Evolutionary conservation across 2,329 filamentous ascomycete species (phyloP), one percentile per base, ranked within the genome.

Genomic region (Penicillium nordicum): DNA sequence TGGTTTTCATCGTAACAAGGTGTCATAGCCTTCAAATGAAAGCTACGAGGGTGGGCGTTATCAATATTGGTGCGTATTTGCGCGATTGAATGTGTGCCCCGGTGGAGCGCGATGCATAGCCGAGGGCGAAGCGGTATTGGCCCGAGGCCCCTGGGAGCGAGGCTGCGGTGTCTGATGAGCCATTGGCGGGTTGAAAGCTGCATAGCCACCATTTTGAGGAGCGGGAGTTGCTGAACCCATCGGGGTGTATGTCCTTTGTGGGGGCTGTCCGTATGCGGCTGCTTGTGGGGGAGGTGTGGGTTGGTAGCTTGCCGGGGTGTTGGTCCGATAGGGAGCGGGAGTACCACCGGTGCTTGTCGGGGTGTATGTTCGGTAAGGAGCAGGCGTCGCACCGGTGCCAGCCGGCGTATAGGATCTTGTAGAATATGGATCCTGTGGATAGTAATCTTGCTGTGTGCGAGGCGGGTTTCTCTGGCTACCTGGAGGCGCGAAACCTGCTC

Each of bases 71-170:
- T 67, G 53, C 1, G 64, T 61, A 32, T 66, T 56, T 45, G 63
- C 34, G n/a, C 64, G 59, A 23, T 66, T 60, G 55, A 71, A 68
- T 8, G 58, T 55, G 40, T 63, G 61, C 12, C 60, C 58, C 8
- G 67, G 62, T 12, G 63, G 53, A 16, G 54, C 55, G 32, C 61
- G 57, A 37, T 66, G 61, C 60, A 67, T 67, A 12, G 52, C 60
- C 1, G 65, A 63, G 9, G 67, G 55, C 12, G 67, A 65, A 1
- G 53, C 57, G 8, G 63, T 61, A 27, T 64, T 57, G 3, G 66
- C 59, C 7, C 66, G 59, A 5, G 45, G 21, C 21, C 49, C 40
- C 18, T 42, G 58, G 21, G 43, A 37, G 14, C 23, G 54, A 47
- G 59, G 48, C 4, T 57, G 56, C 1, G 61, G 51, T 27, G 57